phyloP scores from a whole-genome alignment of 2,329 filamentous ascomycete genomes.

The Helicocarpus griseus region DNA sequence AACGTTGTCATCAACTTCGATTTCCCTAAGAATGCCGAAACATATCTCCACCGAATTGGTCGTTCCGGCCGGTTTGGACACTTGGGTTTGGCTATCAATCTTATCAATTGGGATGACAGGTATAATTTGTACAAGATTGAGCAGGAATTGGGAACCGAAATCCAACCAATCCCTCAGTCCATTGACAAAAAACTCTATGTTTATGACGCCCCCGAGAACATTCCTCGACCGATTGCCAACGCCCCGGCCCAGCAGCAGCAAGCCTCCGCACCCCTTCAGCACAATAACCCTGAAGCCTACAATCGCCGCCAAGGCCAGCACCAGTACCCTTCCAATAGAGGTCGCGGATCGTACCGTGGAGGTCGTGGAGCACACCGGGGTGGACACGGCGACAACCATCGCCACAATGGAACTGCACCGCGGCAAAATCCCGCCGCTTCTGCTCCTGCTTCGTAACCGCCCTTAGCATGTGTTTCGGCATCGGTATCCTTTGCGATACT shows the following conservation, averaged over 20 bases:
- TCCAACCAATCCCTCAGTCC: conserved; percentile 83
- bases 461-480: neutral
- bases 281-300: conserved; percentile 15
- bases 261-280: neutral
- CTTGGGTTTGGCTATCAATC: conserved; percentile 91
- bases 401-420: conserved; percentile 18
- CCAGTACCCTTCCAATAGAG: conserved; percentile 29
- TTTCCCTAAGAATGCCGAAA: conserved; percentile 98
- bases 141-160: conserved; percentile 92
- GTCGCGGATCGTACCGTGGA: conserved; percentile 34
- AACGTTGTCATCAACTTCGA: conserved; percentile 99
- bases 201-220: conserved; percentile 91
- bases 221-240: conserved; percentile 69
- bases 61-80: conserved; percentile 95
- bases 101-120: conserved; percentile 98
- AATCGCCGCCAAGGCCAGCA: conserved; percentile 27
- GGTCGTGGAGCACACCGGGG: conserved; percentile 35
- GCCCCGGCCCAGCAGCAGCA: conserved; percentile 27
- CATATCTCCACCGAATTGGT: conserved; percentile 95
- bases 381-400: conserved; percentile 24
- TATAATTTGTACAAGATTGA: conserved; percentile 99
- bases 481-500: neutral
- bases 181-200: conserved; percentile 99
- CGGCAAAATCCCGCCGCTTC: conserved; percentile 10
- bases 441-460: conserved; percentile 8